Base-by-base conservation (phyloP, 2,329 filamentous ascomycete species). In the Myrmaecium sp. region DNA sequence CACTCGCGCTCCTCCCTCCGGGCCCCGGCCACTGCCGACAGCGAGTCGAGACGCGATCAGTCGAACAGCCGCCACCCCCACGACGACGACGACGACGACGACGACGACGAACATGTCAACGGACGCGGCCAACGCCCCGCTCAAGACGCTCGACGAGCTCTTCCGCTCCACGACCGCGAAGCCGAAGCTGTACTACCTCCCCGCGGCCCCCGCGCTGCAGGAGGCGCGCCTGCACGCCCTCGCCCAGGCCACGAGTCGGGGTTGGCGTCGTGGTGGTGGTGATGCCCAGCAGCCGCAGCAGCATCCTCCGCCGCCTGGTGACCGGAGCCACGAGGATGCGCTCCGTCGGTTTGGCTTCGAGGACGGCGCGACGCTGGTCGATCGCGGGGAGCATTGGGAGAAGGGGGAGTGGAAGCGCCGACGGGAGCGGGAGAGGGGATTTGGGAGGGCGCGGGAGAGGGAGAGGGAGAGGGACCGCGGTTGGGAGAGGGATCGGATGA, bases 181-280 rank as follows among this genome's bases (percentile, higher is more conserved):
- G 40, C 73, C 73, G 1, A 66, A 68, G 35, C 49, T 78, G 9
- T 77, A 76, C 47, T 77, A 60, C 47, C 56, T 66, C 22, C 69
- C 77, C 2, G 78, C 82, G 1, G 47, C 69, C 1, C 62, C 69
- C 5, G 65, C 72, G 1, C 54, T 83, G 5, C 75, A 67, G 1
- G 60, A 66, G 10, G 62, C 64, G 23, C 69, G 86, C 8, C 54
- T 83, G 4, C 68, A 74, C 30, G 59, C 60, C 26, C 57, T 78
- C 10, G 58, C 64, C 10, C 42, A 49, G 4, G 47, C 48, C 27
- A 60, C 55, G 8, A 51, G 46, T 29, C 38, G 49, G 10, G 49
- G 56, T 23, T 61, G 57, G 58, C 27, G 38, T n/a, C n/a, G n/a
- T n/a, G n/a, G n/a, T n/a, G n/a, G 15, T 41, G 45, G 1, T n/a